A percentile compares a stretch with the other conserved stretches of the same genome.
These are phyloP conservation scores for Jacaranda copaia DNA, from an alignment of 257 asterid species.

Conservation along the genomic window DNA sequence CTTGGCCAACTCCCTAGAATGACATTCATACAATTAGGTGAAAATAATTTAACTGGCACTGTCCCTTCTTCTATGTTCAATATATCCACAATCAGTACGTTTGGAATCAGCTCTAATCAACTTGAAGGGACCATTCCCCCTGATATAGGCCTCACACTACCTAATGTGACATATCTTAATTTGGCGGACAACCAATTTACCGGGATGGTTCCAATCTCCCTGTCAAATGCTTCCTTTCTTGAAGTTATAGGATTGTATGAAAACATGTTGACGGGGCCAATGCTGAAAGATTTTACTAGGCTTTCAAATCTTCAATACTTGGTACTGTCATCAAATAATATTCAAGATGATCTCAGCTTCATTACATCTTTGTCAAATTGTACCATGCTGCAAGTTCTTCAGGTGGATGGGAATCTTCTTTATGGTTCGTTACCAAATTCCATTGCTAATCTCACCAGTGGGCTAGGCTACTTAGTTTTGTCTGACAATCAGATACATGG, in stretches of 20 bases:
- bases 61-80: conserved; percentile 41
- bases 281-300: conserved; percentile 37
- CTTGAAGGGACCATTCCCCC: conserved; percentile 34
- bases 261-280: conserved; percentile 39
- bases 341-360: conserved; percentile 37
- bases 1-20: conserved; percentile 38
- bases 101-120: conserved; percentile 27
- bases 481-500: conserved; percentile 46
- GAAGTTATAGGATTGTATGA: not conserved
- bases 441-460: conserved; percentile 44
- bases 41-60: conserved; percentile 35
- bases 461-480: conserved; percentile 18
- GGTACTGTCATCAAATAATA: not conserved
- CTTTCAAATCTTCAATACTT: conserved; percentile 21
- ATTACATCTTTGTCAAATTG: conserved; percentile 44
- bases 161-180: conserved; percentile 23
- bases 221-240: conserved; percentile 37
- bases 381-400: conserved; percentile 27
- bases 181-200: conserved; percentile 39
- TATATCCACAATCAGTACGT: conserved; percentile 37
- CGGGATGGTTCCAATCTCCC: conserved; percentile 24
- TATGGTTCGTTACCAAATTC: conserved; percentile 41
- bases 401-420: conserved; percentile 31
- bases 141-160: conserved; percentile 27
- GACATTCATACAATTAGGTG: conserved; percentile 13